Base-by-base conservation (phyloP, 2,329 filamentous ascomycete genomes). In the Claviceps citrina region DNA sequence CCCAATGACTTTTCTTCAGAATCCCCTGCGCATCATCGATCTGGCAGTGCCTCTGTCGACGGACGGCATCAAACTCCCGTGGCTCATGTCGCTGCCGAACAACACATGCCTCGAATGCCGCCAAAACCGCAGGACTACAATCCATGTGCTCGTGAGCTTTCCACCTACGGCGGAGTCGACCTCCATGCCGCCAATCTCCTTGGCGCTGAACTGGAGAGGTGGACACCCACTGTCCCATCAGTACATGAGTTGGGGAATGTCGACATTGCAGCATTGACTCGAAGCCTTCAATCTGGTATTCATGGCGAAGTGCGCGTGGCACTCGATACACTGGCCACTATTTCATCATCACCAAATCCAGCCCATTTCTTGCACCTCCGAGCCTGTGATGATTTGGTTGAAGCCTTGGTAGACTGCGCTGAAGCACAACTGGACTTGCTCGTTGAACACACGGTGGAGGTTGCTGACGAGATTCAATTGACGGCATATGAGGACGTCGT, bases 291-390 rank as follows among this genome's bases (percentile, higher is more conserved):
- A 54, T 93, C 83, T 40, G 89, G 89, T 1, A 82, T 96, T 32
- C 80, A 86, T 50, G 78, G 78, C 5, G 91, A 98, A 61, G 80
- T 94, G n/a, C 78, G 89, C 8, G 63, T 94, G 45, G 89, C 89
- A 2, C 66, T 98, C 33, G 91, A 96, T 57, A 84, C 82, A 0
- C 66, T 98, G 27, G 78, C 77, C 8, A 76, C 74, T 16, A 68
- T 91, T 10, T 66, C 68, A 2, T 56, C 63, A 12, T 84, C 82
- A 2, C 73, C 73, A 40, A 67, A 72, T 4, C 69, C 80, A 19
- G 68, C 70, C n/a, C 66, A 87, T 15, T 75, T 78, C 31, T 62
- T 79, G 16, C 70, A 77, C 31, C 64, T 94, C 31, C 69, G 77
- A 42, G 74, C 75, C 40, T 93, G 84, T 53, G 87, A 94, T 42